Percentiles rank a stretch among this genome's conserved stretches.
Evolutionary conservation across 192 early-diverging fungal genomes (phyloP).

Genomic region (Coemansia sp.): DNA sequence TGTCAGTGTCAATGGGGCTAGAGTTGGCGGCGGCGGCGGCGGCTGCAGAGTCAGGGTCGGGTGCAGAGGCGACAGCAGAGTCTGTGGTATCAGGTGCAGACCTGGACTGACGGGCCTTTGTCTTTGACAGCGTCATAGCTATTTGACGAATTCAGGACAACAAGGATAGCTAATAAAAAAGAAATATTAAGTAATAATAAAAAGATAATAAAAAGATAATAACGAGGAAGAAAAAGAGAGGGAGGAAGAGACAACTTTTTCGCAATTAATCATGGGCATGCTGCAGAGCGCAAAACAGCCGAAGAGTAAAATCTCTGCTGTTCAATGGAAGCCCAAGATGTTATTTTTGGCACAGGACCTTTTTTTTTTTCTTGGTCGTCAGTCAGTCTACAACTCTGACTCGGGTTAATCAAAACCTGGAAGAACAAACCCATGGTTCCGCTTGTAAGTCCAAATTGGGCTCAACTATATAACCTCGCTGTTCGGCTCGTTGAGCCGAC

Average conservation of each 20-base stretch:
- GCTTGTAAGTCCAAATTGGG: neutral
- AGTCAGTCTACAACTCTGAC: neutral
- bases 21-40: neutral
- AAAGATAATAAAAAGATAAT: conserved; percentile 7
- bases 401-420: neutral
- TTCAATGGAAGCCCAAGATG: neutral
- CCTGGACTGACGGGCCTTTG: conserved; percentile 17
- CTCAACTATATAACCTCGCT: neutral
- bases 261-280: too few relatives aligned
- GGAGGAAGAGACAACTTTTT: conserved; percentile 1
- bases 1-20: neutral
- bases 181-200: neutral
- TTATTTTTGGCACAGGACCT: neutral
- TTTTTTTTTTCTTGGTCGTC: neutral
- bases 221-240: neutral
- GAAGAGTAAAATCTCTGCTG: too few relatives aligned
- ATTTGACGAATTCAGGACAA: neutral
- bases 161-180: neutral
- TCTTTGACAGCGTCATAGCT: conserved; percentile 32
- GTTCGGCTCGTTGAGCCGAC: neutral
- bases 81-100: neutral
- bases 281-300: neutral
- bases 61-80: conserved; percentile 2
- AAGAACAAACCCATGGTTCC: neutral
- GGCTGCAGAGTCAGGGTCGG: conserved; percentile 3